Conservation (phyloP, 148 eudicot genomes). For the Bassia scoparia region DNA sequence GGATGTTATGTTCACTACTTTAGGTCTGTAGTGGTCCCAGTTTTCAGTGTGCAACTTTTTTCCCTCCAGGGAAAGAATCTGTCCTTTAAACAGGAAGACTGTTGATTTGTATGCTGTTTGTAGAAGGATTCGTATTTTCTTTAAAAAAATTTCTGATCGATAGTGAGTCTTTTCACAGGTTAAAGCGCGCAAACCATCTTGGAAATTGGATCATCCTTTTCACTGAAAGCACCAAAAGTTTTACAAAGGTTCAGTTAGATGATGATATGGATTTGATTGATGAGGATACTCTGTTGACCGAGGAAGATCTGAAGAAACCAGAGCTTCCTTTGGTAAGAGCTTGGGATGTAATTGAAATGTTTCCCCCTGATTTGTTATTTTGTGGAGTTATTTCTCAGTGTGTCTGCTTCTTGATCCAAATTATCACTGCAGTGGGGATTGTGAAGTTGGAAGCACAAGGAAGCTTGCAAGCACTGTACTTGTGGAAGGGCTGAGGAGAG, state of each 20-base stretch:
- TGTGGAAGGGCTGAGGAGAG: conserved; percentile 97
- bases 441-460: conserved; percentile 80
- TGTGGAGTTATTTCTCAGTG: neutral
- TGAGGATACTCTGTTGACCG: conserved; percentile 84
- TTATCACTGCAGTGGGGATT: conserved; percentile 54
- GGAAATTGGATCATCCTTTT: conserved; percentile 88
- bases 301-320: conserved; percentile 88
- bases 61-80: neutral
- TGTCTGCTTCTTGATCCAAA: conserved; percentile 10
- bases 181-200: conserved; percentile 68
- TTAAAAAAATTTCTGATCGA: neutral
- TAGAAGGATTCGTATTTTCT: neutral
- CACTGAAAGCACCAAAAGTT: conserved; percentile 51
- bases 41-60: neutral
- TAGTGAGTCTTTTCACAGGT: conserved; percentile 31
- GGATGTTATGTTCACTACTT: neutral
- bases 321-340: conserved; percentile 50
- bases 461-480: conserved; percentile 92
- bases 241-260: conserved; percentile 61
- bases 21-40: neutral
- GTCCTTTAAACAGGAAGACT: neutral
- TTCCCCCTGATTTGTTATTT: neutral
- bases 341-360: neutral
- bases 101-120: neutral
- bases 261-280: conserved; percentile 88